phyloP scores from a whole-genome alignment of 2,329 filamentous ascomycete species.

The Aspergillus pseudotamarii region DNA sequence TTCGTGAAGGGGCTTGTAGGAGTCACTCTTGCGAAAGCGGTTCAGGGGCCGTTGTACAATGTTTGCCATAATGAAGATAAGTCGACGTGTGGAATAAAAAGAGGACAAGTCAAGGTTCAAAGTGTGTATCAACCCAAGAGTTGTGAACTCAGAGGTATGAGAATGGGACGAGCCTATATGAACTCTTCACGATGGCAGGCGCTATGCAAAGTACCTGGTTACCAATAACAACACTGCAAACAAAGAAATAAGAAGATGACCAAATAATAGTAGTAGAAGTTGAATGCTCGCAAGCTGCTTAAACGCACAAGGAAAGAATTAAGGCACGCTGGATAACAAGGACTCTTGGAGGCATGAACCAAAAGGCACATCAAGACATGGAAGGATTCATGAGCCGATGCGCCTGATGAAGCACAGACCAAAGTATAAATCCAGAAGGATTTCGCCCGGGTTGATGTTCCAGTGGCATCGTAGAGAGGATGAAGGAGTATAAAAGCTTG shows the following conservation, averaged over 20 bases:
- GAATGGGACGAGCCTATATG: neutral
- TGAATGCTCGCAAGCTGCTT: neutral
- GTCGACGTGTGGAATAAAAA: neutral
- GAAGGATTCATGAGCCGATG: neutral
- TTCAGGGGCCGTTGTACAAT: slow-evolving; percentile 33
- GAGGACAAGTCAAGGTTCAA: neutral
- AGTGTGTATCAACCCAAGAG: neutral
- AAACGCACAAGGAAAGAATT: neutral
- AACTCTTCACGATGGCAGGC: neutral
- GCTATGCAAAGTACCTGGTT: neutral
- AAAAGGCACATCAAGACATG: neutral
- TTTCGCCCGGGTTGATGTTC: neutral
- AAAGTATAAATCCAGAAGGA: neutral
- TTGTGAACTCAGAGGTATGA: neutral
- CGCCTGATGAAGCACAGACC: neutral
- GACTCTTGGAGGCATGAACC: neutral
- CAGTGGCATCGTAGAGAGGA: neutral
- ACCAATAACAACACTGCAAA: neutral
- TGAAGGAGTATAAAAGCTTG: slow-evolving; percentile 2
- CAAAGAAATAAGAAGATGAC: neutral
- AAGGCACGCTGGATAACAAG: neutral
- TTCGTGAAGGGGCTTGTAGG: slow-evolving; percentile 35
- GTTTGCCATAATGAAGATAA: slow-evolving; percentile 26
- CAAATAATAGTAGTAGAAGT: neutral
- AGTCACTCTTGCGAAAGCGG: slow-evolving; percentile 33